Evolutionary conservation across 2,329 filamentous ascomycete genomes (phyloP), one percentile per base, ranked within the genome.

Genomic region (Fusarium sp.): DNA sequence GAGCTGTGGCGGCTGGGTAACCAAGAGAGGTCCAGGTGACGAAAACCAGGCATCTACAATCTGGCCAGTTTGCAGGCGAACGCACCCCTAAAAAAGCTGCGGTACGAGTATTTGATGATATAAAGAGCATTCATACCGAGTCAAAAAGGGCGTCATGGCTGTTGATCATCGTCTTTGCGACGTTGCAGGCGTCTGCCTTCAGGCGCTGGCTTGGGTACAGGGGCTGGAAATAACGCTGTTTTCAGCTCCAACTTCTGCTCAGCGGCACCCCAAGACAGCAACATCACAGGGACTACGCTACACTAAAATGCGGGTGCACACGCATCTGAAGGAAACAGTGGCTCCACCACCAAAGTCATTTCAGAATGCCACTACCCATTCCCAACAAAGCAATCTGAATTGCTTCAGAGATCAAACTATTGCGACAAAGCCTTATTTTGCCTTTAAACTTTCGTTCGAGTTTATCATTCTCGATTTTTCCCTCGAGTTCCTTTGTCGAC

Each of bases 71-170:
- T 66, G 61, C 72, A 70, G 72, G 72, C 70, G 70, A 65, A 65
- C 60, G 56, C 72, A 65, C 61, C 64, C 68, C 71, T 72, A 77
- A 66, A 75, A 77, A 77, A 61, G 64, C 61, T 60, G 60, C 65
- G 61, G 66, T 59, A 65, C 71, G 72, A 78, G 68, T 72, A 70
- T 71, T 72, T 68, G 67, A 65, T 74, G 66, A 74, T 71, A 76
- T 74, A 67, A 70, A 70, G 73, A 70, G 73, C 74, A 77, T 73
- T 35, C 50, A 41, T 44, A 44, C 53, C 50, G 54, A 70, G 51
- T 61, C 72, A 70, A 60, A 70, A 59, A 61, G 50, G 69, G 59
- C 69, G 61, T 61, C 31, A 61, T 68, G 65, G 66, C 58, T 65
- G 73, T 63, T 72, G 70, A 68, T 71, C 73, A 73, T 67, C 65